phyloP scores from a whole-genome alignment of 106 monocot species.

The Vanilla planifolia region DNA sequence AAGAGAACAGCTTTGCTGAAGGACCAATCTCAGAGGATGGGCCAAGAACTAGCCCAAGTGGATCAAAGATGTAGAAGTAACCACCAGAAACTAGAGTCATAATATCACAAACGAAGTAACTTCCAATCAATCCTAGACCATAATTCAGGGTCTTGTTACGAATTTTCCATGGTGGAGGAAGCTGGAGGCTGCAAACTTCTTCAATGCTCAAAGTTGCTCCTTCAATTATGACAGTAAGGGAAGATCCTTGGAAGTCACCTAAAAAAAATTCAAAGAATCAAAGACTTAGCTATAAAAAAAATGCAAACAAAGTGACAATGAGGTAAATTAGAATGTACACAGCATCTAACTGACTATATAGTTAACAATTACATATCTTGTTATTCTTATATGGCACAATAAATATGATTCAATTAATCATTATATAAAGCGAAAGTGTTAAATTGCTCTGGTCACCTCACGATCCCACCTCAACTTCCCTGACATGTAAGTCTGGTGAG shows the following conservation, averaged over 20 bases:
- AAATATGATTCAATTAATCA: too few species aligned
- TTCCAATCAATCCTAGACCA: constrained; percentile 84
- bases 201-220: constrained; percentile 65
- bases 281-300: too few species aligned
- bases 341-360: too few species aligned
- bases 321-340: too few species aligned
- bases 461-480: too few species aligned
- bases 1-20: constrained; percentile 76
- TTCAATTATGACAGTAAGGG: constrained; percentile 71
- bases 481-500: too few species aligned
- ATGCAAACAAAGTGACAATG: too few species aligned
- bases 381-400: too few species aligned
- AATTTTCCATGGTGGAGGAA: constrained; percentile 90
- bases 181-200: constrained; percentile 73
- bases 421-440: too few species aligned
- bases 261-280: too few species aligned
- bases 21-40: constrained; percentile 42
- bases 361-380: too few species aligned
- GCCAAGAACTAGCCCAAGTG: constrained; percentile 79
- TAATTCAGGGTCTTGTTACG: constrained; percentile 64
- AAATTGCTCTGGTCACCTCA: too few species aligned
- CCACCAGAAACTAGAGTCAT: constrained; percentile 76
- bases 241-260: constrained; percentile 91
- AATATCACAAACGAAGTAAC: constrained; percentile 79
- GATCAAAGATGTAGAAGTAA: constrained; percentile 89